These are phyloP conservation scores for Podaxis rugospora DNA, from an alignment of 768 basidiomycete genomes.

Conservation along the genomic window DNA sequence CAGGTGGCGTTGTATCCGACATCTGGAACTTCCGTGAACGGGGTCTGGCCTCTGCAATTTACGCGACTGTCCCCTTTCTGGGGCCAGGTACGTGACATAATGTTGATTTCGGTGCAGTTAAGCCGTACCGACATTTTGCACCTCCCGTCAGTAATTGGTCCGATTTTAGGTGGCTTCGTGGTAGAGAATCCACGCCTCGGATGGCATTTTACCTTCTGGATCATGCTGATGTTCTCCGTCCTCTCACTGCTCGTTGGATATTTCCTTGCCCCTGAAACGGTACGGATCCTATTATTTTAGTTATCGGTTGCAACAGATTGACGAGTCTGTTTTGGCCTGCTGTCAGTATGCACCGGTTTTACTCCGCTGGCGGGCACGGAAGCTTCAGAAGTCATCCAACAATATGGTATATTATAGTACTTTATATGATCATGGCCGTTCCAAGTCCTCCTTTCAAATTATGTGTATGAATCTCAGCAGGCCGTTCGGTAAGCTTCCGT, in stretches of 20 bases:
- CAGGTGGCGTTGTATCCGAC: slow-evolving; percentile 53
- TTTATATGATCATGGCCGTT: slow-evolving; percentile 40
- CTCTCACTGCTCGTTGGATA: slow-evolving; percentile 41
- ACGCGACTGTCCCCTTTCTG: slow-evolving; percentile 54
- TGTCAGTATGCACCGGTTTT: slow-evolving; percentile 58
- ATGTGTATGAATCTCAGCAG: slow-evolving; percentile 48
- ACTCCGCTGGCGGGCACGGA: slow-evolving; percentile 45
- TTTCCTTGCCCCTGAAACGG: slow-evolving; percentile 55
- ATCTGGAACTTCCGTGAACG: slow-evolving; percentile 58
- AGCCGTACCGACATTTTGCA: background rate
- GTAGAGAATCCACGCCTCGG: slow-evolving; percentile 41
- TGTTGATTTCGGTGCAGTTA: background rate
- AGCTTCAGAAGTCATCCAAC: slow-evolving; percentile 36
- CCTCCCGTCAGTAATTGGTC: slow-evolving; percentile 46
- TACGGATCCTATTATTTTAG: slow-evolving; percentile 18
- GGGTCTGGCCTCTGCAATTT: slow-evolving; percentile 54
- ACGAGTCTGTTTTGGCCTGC: background rate
- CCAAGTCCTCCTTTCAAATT: slow-evolving; percentile 36
- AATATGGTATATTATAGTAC: slow-evolving; percentile 42
- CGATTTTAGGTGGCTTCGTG: slow-evolving; percentile 65
- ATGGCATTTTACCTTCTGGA: slow-evolving; percentile 65
- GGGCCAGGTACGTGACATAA: slow-evolving; percentile 38
- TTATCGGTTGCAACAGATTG: background rate
- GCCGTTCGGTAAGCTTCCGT: slow-evolving; percentile 42
- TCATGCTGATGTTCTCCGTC: slow-evolving; percentile 52